These are phyloP conservation scores for Orbilia blumenaviensis DNA, from an alignment of 2,329 filamentous ascomycete genomes.

Conservation along the genomic window DNA sequence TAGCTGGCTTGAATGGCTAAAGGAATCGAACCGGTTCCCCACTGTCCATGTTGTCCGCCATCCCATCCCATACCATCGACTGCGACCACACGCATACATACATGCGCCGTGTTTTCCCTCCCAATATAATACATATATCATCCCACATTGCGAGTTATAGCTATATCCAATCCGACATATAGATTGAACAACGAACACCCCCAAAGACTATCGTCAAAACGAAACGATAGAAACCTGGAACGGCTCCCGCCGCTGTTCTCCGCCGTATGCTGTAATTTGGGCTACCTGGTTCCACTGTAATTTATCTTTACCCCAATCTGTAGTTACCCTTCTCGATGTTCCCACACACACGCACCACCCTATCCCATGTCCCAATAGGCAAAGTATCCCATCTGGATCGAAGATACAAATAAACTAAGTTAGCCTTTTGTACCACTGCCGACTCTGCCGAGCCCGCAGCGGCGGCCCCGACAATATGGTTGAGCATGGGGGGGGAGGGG, in stretches of 20 bases:
- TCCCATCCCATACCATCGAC: conserved; percentile 17
- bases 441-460: conserved; percentile 34
- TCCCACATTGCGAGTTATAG: conserved; percentile 21
- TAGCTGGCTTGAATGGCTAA: conserved; percentile 38
- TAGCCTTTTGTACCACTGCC: conserved; percentile 1
- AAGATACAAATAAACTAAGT: conserved; percentile 3
- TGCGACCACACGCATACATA: conserved; percentile 6
- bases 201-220: conserved; percentile 29
- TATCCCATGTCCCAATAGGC: conserved; percentile 2
- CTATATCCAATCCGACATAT: not conserved
- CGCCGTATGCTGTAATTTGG: not conserved
- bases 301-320: conserved; percentile 23
- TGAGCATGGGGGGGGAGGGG: conserved; percentile 18
- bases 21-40: conserved; percentile 23
- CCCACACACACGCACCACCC: not conserved
- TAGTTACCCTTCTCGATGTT: not conserved
- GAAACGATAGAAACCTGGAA: conserved; percentile 45
- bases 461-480: conserved; percentile 37
- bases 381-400: conserved; percentile 13
- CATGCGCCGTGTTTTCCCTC: conserved; percentile 10
- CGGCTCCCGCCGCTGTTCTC: not conserved
- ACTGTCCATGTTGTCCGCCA: conserved; percentile 36
- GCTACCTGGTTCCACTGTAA: conserved; percentile 16
- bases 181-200: not conserved
- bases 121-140: conserved; percentile 8